phyloP scores from a whole-genome alignment of 768 basidiomycete genomes.

The Asterophora lycoperdoides region DNA sequence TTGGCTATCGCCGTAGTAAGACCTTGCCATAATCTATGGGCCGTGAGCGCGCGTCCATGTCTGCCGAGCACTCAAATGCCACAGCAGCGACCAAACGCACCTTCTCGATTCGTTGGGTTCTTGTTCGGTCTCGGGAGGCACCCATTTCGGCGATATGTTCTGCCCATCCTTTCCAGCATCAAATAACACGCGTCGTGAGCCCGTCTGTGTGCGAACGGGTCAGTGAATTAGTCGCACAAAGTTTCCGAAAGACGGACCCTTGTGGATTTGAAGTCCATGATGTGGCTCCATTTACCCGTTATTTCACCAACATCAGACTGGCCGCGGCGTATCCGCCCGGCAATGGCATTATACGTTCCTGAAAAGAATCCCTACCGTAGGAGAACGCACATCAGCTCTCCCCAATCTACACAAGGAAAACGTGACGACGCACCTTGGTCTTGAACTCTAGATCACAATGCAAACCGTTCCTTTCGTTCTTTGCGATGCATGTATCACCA shows the following conservation, averaged over 20 bases:
- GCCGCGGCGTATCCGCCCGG: constrained; percentile 70
- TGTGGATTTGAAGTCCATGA: constrained; percentile 77
- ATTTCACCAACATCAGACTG: constrained; percentile 76
- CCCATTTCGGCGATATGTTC: constrained; percentile 73
- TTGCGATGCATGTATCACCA: constrained; percentile 82
- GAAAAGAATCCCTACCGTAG: constrained; percentile 84
- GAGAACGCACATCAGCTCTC: not conserved
- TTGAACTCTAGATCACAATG: constrained; percentile 92
- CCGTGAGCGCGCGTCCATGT: constrained; percentile 1
- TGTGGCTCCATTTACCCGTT: constrained; percentile 84
- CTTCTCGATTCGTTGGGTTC: constrained; percentile 87
- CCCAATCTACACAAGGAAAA: not conserved
- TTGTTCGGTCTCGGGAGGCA: constrained; percentile 83
- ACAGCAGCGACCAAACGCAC: constrained; percentile 33
- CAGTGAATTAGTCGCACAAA: not conserved
- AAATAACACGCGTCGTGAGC: constrained; percentile 73
- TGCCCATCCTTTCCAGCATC: constrained; percentile 76
- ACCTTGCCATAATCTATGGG: constrained; percentile 74
- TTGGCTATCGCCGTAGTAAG: constrained; percentile 80
- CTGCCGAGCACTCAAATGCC: not conserved
- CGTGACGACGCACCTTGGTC: constrained; percentile 67
- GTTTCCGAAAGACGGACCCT: constrained; percentile 43
- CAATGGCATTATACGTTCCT: constrained; percentile 89
- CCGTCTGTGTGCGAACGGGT: constrained; percentile 37
- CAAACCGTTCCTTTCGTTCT: constrained; percentile 73